Base-by-base conservation (phyloP, 169 alveolate species). In the Cryptosporidium tyzzeri region DNA sequence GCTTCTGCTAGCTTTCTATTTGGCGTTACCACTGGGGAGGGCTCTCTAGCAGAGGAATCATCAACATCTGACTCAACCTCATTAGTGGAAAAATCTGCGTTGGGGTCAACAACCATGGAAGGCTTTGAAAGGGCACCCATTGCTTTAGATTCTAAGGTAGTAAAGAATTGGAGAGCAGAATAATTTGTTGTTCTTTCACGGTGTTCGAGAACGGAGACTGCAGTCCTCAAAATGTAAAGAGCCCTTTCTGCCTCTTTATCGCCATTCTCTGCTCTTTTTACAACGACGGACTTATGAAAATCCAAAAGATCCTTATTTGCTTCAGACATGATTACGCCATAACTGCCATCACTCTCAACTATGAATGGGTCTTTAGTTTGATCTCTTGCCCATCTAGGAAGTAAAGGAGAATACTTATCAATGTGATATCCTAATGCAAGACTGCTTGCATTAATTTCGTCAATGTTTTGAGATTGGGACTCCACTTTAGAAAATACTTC, bases 301-400 rank as follows among this genome's bases (percentile, higher is more conserved):
- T 80, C 89, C 41, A 59, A 69, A 16, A 62, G 37, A 0, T 80
- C 69, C 6, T 41, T 31, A 39, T 35, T 44, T 2, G 89, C 69
- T 0, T 80, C 75, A 10, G 67, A 37, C 89, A 80, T 80, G 39
- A 65, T 39, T 9, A 80, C 68, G 4, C 89, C 89, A 41, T 80
- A 80, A 1, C 80, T 80, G 2, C 62, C 75, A 29, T 51, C 31
- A 23, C 69, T 80, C 9, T 67, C 26, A 16, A 80, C 75, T n/a
- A 80, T 80, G 8, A 62, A 59, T n/a, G 89, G 89, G 21, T 59
- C 73, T 69, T 35, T 80, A 3, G 80, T 65, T 41, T 59, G 80
- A n/a, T 80, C 89, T 33, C 89, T 59, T 2, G 80, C 75, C 89
- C 89, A 80, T 21, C 6, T 59, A n/a, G 89, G 89, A 12, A 62